phyloP scores from a whole-genome alignment of 2,329 filamentous ascomycete species.

The Hypoxylon sp. region DNA sequence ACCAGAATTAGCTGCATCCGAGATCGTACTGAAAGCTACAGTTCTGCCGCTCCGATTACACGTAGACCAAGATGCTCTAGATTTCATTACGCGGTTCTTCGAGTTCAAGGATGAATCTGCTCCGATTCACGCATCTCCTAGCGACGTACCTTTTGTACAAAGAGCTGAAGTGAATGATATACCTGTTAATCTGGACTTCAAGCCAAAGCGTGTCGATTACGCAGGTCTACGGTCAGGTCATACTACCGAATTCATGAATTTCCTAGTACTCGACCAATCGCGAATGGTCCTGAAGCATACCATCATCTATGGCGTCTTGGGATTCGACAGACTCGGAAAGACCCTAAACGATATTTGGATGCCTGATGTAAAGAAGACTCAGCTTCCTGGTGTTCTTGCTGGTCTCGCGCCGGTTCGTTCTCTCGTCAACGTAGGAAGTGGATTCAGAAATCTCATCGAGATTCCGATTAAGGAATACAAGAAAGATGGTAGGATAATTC shows the following conservation, averaged over 20 bases:
- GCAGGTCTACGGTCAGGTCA: constrained; percentile 91
- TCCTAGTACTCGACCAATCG: constrained; percentile 90
- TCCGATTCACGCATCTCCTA: constrained; percentile 69
- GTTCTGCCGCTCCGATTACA: constrained; percentile 90
- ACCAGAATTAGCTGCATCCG: constrained; percentile 85
- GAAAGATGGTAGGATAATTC: constrained; percentile 92
- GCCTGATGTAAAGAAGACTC: constrained; percentile 90
- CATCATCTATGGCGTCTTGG: constrained; percentile 92
- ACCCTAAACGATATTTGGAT: constrained; percentile 97
- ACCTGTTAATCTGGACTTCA: constrained; percentile 90
- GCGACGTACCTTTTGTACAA: constrained; percentile 88
- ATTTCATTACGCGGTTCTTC: constrained; percentile 98
- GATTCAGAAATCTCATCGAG: constrained; percentile 87
- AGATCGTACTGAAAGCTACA: constrained; percentile 85
- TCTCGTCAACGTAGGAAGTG: constrained; percentile 90
- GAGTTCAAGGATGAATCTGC: constrained; percentile 89
- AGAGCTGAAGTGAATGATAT: constrained; percentile 89
- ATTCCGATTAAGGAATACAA: constrained; percentile 93
- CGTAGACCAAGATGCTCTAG: constrained; percentile 96
- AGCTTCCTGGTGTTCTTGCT: constrained; percentile 89
- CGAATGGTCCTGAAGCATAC: constrained; percentile 88
- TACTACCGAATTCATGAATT: constrained; percentile 99
- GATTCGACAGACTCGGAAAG: constrained; percentile 90
- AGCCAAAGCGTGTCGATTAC: constrained; percentile 98
- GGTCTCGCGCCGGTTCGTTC: constrained; percentile 92